phyloP scores from a whole-genome alignment of 345 rosid species.

The Erucastrum elatum region DNA sequence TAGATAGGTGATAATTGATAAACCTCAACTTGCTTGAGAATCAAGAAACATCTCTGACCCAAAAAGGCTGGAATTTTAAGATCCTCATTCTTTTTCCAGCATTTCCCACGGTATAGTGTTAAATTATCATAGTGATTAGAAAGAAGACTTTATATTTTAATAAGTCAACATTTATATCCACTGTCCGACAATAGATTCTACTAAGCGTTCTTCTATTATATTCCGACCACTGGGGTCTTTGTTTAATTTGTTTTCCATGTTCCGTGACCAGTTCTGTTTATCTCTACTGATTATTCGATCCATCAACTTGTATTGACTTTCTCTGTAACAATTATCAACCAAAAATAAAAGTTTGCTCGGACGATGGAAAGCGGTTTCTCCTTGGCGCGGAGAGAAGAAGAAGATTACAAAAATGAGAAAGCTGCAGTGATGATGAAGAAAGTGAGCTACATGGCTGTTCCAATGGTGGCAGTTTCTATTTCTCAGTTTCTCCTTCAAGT shows the following conservation, averaged over 20 bases:
- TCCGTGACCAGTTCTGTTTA: background rate
- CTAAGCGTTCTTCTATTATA: background rate
- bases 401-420: background rate
- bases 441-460: slow-evolving; percentile 38
- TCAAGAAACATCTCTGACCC: background rate
- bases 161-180: background rate
- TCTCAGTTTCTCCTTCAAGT: slow-evolving; percentile 39
- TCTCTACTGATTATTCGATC: background rate
- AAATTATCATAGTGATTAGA: background rate
- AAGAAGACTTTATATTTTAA: background rate
- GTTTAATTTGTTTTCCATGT: background rate
- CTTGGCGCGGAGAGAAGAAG: slow-evolving; percentile 24
- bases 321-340: background rate
- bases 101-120: background rate
- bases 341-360: background rate
- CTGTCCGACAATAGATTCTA: background rate
- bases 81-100: background rate
- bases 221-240: background rate
- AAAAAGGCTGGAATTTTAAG: background rate
- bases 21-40: background rate
- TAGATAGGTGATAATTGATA: background rate
- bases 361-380: slow-evolving; percentile 26
- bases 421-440: slow-evolving; percentile 23
- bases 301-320: background rate
- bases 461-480: slow-evolving; percentile 40